Percentiles rank a stretch among this genome's conserved stretches.
These are phyloP conservation scores for Tephrocybe sp. DNA, from an alignment of 768 basidiomycete species.

Conservation along the genomic window DNA sequence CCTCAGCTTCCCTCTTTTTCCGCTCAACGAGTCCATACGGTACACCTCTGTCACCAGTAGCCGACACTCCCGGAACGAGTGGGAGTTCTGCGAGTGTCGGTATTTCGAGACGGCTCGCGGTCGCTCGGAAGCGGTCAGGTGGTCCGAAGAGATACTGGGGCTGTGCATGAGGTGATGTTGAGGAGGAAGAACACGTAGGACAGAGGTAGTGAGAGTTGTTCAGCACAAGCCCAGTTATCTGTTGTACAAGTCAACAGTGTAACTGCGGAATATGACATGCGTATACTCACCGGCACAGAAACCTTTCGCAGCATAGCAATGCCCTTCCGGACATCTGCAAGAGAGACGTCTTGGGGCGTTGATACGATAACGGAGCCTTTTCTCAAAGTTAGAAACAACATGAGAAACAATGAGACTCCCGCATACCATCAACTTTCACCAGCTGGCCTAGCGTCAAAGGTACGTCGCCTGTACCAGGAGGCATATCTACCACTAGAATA, in stretches of 20 bases:
- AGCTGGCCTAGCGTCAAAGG: slow-evolving; percentile 89
- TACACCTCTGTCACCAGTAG: slow-evolving; percentile 67
- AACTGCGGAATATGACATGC: not conserved
- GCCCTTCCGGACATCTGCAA: slow-evolving; percentile 90
- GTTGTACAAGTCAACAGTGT: not conserved
- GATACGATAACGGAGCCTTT: slow-evolving; percentile 91
- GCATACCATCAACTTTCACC: slow-evolving; percentile 77
- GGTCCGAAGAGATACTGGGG: slow-evolving; percentile 72
- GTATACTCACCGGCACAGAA: slow-evolving; percentile 69
- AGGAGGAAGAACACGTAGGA: slow-evolving; percentile 55
- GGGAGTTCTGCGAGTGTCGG: slow-evolving; percentile 80
- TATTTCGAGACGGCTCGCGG: slow-evolving; percentile 57
- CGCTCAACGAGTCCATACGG: slow-evolving; percentile 19
- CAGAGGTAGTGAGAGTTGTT: slow-evolving; percentile 89
- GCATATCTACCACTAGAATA: slow-evolving; percentile 91
- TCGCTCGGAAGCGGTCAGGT: slow-evolving; percentile 58
- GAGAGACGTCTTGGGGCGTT: slow-evolving; percentile 92
- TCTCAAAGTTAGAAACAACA: not conserved
- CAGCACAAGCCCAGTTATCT: slow-evolving; percentile 87
- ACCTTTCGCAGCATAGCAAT: slow-evolving; percentile 92
- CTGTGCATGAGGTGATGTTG: not conserved
- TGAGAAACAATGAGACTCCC: not conserved
- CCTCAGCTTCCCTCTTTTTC: slow-evolving; percentile 12
- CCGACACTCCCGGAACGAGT: slow-evolving; percentile 72
- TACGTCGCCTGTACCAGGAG: slow-evolving; percentile 96